phyloP scores from a whole-genome alignment of 192 early-diverging fungal genomes.

The Mortierella antarctica region DNA sequence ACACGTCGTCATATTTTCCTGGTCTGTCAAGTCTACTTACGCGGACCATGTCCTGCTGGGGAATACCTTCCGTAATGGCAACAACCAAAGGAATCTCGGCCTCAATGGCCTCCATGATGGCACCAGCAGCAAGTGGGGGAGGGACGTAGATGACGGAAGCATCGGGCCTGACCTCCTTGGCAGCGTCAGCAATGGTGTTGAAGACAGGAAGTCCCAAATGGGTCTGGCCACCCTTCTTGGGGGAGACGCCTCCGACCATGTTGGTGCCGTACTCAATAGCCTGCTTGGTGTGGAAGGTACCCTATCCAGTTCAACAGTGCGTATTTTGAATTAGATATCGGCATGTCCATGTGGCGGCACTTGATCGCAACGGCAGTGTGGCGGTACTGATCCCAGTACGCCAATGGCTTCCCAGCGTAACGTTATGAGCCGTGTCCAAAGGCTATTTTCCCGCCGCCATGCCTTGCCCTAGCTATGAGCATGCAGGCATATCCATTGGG shows the following conservation, averaged over 20 bases:
- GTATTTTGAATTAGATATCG: background rate
- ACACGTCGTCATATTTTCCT: background rate
- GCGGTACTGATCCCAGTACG: too few species aligned
- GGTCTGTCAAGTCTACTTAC: conserved; percentile 48
- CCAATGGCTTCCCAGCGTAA: background rate
- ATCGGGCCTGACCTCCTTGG: conserved; percentile 88
- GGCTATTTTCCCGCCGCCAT: background rate
- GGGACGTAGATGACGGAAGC: conserved; percentile 99
- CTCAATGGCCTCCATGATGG: conserved; percentile 98
- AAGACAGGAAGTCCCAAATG: conserved; percentile 98
- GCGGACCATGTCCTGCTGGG: conserved; percentile 99
- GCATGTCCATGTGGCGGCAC: too few species aligned
- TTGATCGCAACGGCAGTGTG: too few species aligned
- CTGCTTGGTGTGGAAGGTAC: conserved; percentile 99
- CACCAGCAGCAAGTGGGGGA: conserved; percentile 92
- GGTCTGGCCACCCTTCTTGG: conserved; percentile 93
- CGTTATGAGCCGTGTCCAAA: background rate
- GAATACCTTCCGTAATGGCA: conserved; percentile 99
- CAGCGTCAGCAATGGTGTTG: conserved; percentile 85
- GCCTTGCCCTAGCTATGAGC: too few species aligned
- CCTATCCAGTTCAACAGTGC: conserved; percentile 59
- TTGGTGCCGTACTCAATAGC: conserved; percentile 99
- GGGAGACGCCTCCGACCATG: conserved; percentile 97
- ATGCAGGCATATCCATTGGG: background rate
- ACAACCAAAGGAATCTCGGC: conserved; percentile 97